A percentile compares a stretch with the other conserved stretches of the same genome.
Conservation (phyloP, 805 yeast species). For the Yamadazyma phyllophila region DNA sequence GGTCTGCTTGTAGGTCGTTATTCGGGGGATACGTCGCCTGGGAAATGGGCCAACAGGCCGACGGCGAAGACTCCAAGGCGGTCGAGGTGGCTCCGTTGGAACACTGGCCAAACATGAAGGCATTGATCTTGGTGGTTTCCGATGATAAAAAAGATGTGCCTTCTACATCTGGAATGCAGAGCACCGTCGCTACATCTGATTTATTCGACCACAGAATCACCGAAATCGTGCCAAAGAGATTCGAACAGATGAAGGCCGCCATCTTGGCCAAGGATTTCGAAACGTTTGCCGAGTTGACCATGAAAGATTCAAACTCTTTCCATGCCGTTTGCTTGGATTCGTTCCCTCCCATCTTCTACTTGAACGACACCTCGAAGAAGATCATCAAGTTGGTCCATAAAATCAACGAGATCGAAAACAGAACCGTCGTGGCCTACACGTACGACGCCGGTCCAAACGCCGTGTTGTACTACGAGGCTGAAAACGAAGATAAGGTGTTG, state of each 20-base stretch:
- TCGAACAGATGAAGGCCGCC: slow-evolving; percentile 74
- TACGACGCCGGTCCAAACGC: slow-evolving; percentile 99
- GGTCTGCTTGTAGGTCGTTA: slow-evolving; percentile 95
- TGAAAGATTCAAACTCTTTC: slow-evolving; percentile 96
- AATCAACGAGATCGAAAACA: slow-evolving; percentile 66
- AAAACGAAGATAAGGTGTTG: slow-evolving; percentile 71
- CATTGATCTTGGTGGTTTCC: slow-evolving; percentile 87
- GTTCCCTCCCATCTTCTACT: slow-evolving; percentile 90
- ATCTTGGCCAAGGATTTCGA: slow-evolving; percentile 74
- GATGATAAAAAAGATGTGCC: slow-evolving; percentile 94
- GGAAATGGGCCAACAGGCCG: slow-evolving; percentile 82
- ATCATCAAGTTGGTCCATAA: slow-evolving; percentile 75
- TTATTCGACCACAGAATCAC: slow-evolving; percentile 76
- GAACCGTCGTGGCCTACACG: slow-evolving; percentile 88
- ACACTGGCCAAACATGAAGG: slow-evolving; percentile 93
- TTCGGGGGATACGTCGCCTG: slow-evolving; percentile 99
- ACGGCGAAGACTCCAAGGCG: slow-evolving; percentile 94
- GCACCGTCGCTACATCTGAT: slow-evolving; percentile 85
- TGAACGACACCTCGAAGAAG: slow-evolving; percentile 86
- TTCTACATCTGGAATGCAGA: slow-evolving; percentile 95
- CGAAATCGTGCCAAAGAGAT: slow-evolving; percentile 84
- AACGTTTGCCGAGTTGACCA: slow-evolving; percentile 83
- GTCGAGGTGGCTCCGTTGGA: slow-evolving; percentile 80
- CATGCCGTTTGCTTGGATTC: slow-evolving; percentile 98
- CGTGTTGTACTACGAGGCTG: slow-evolving; percentile 81